Base-by-base conservation (phyloP, 202 grass and related monocot genomes). In the Panicum virgatum region DNA sequence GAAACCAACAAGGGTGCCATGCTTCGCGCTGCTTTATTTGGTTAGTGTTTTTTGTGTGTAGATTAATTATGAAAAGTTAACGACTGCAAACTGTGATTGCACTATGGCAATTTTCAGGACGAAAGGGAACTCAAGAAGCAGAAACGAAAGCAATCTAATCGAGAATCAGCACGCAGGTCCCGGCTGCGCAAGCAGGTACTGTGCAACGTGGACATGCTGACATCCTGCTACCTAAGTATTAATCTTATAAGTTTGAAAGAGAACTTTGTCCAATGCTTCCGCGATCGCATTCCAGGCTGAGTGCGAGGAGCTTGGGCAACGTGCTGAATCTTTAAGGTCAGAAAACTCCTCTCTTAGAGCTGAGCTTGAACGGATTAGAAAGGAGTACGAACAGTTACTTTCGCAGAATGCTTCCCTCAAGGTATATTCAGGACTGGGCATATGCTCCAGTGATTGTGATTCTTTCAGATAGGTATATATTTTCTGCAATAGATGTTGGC, bases 141-240 rank as follows among this genome's bases (percentile, higher is more conserved):
- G 89, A 98, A 92, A 90, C 89, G 96, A 82, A 98, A 98, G 83
- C 87, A 93, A 78, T 98, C 92, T 53, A 94, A 96, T 44, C 85
- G 96, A 72, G 92, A 98, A 86, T 95, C 96, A 36, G 92, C 96
- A 27, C 89, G 92, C 48, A 88, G 96, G 72, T 99, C 96, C 64
- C 88, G 96, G 52, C 72, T 96, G 66, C 91, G 91, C 20, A 99
- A 99, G 76, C 92, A 99, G 96, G 96, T 99, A 69, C 20, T 64
- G n/a, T 69, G 15, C 53, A 53, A 60, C 59, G 7, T 13, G 0
- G 32, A 34, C 22, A 58, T 20, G 50, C 40, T 39, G 48, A 56
- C 66, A 46, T 34, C 12, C 23, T 67, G 60, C 44, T 48, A 50
- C 3, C 29, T 79, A 27, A 39, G 16, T 42, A 75, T 70, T 79